These are phyloP conservation scores for Blastobotrys malaysiensis DNA, from an alignment of 1,139 yeast genomes.

Conservation along the genomic window DNA sequence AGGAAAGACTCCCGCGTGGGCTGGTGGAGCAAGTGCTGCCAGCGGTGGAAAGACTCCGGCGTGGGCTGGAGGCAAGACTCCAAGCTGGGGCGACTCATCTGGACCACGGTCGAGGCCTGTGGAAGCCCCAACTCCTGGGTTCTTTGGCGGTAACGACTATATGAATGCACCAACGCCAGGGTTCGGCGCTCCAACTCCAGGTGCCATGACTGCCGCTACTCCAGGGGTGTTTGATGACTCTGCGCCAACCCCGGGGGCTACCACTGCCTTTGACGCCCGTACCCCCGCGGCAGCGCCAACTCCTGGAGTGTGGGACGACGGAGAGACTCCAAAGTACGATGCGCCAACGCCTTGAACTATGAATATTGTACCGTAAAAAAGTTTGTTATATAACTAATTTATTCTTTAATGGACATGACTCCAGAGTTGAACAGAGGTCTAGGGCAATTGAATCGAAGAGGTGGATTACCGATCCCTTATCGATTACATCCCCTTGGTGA, in stretches of 20 bases:
- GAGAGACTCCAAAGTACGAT: slow-evolving; percentile 35
- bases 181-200: slow-evolving; percentile 40
- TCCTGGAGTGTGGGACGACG: slow-evolving; percentile 38
- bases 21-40: slow-evolving; percentile 36
- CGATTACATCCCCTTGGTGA: too few species aligned
- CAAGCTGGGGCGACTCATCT: slow-evolving; percentile 28
- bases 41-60: slow-evolving; percentile 36
- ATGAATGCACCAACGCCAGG: slow-evolving; percentile 38
- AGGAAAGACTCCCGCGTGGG: slow-evolving; percentile 45
- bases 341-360: slow-evolving; percentile 30
- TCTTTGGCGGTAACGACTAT: slow-evolving; percentile 30
- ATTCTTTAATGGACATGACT: background rate
- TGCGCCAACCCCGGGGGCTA: slow-evolving; percentile 40
- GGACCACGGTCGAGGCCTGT: slow-evolving; percentile 26
- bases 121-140: slow-evolving; percentile 46
- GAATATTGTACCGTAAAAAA: background rate
- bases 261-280: slow-evolving; percentile 31
- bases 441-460: background rate
- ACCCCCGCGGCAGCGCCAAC: slow-evolving; percentile 42
- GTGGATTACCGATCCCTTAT: too few species aligned
- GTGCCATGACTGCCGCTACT: slow-evolving; percentile 37
- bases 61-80: slow-evolving; percentile 34
- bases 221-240: slow-evolving; percentile 40
- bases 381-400: background rate
- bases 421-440: background rate